These are phyloP conservation scores for Cryptococcus amylolentus DNA, from an alignment of 1,284 basidiomycete genomes.

Conservation along the genomic window DNA sequence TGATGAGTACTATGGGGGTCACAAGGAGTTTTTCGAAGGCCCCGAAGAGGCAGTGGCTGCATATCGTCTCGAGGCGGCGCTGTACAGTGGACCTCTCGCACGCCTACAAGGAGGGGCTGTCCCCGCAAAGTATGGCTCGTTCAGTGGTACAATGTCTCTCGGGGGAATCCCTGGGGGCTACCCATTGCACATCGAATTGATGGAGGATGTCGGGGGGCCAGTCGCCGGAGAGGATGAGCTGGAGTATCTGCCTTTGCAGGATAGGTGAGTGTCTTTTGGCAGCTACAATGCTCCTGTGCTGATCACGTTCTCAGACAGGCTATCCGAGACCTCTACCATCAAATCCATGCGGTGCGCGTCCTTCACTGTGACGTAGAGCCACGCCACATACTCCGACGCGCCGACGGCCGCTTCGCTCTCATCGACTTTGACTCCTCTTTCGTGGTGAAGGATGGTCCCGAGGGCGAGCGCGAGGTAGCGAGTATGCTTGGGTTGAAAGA, in stretches of 20 bases:
- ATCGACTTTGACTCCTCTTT: background rate
- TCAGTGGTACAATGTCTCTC: background rate
- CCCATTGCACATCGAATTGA: too few relatives aligned
- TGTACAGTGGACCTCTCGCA: background rate
- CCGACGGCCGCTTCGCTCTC: background rate
- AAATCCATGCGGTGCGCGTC: background rate
- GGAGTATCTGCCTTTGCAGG: too few relatives aligned
- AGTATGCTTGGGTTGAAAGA: accelerated
- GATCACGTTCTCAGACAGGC: too few relatives aligned
- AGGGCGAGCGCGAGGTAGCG: background rate
- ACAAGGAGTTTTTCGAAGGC: background rate
- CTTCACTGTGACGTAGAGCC: background rate
- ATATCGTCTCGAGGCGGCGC: background rate
- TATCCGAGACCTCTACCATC: too few relatives aligned
- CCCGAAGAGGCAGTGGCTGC: background rate
- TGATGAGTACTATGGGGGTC: background rate
- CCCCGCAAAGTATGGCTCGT: background rate
- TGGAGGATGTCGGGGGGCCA: too few relatives aligned
- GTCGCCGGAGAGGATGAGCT: too few relatives aligned
- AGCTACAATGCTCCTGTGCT: too few relatives aligned
- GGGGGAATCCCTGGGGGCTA: too few relatives aligned
- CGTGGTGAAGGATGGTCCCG: background rate
- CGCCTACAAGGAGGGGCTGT: background rate
- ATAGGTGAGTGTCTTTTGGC: too few relatives aligned
- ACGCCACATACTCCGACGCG: background rate